Conservation (phyloP, 306 rosid species). For the apple (Malus domestica) region ASM211411v1 NC_041799.1:37924501-37925000, state of each 20-base stretch:
- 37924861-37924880: too few relatives aligned
- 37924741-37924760: constrained; percentile 68
- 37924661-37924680: background rate
- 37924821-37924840: constrained; percentile 95
- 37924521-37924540: constrained; percentile 89
- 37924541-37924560: constrained; percentile 86
- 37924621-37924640: background rate
- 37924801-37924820: constrained; percentile 77
- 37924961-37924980: too few relatives aligned
- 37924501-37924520: constrained; percentile 84
- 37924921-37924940: background rate
- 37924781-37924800: constrained; percentile 78
- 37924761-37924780: constrained; percentile 54
- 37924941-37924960: too few relatives aligned
- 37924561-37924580: constrained; percentile 93
- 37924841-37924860: constrained; percentile 43
- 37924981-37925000: background rate
- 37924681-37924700: background rate
- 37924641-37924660: background rate
- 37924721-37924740: constrained; percentile 85
- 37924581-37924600: constrained; percentile 21
- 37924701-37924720: constrained; percentile 65
- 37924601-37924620: background rate
- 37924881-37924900: background rate
- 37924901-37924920: background rate